Conservation (phyloP, 208 protist genomes). For the Trypanosoma avium region DNA sequence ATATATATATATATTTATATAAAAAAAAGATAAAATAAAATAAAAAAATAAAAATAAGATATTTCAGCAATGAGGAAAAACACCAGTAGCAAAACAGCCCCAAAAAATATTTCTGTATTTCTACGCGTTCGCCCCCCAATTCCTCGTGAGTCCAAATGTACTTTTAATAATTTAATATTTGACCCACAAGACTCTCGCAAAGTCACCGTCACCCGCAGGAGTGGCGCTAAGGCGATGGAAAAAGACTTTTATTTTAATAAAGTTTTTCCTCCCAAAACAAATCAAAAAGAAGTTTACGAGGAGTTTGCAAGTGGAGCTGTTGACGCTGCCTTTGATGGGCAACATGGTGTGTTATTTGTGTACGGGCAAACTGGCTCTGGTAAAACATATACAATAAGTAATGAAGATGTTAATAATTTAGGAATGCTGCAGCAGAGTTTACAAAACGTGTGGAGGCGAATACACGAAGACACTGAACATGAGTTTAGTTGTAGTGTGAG, state of each 20-base stretch:
- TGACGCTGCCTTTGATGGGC: conserved; percentile 84
- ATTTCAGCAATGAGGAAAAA: conserved; percentile 1
- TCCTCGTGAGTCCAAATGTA: conserved; percentile 63
- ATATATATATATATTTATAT: too few relatives aligned
- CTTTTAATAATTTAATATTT: conserved; percentile 72
- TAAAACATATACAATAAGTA: conserved; percentile 92
- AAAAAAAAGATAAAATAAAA: too few relatives aligned
- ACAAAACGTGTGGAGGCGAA: conserved; percentile 64
- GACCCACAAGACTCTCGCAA: conserved; percentile 42
- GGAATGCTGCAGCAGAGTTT: conserved; percentile 87
- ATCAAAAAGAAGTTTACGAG: conserved; percentile 80
- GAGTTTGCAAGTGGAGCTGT: conserved; percentile 73
- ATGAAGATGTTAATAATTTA: conserved; percentile 78
- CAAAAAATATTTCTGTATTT: conserved; percentile 88
- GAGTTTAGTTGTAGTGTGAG: conserved; percentile 83
- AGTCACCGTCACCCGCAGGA: conserved; percentile 56
- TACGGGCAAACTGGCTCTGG: conserved; percentile 92
- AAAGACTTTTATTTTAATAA: conserved; percentile 80
- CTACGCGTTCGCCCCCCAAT: conserved; percentile 80
- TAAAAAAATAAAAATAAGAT: background rate
- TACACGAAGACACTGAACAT: conserved; percentile 53
- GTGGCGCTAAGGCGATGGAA: conserved; percentile 27
- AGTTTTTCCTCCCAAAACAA: conserved; percentile 51
- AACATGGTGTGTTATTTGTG: conserved; percentile 89
- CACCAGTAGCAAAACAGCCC: conserved; percentile 50